These are phyloP conservation scores for Trichosanthes cucumerina DNA, from an alignment of 306 rosid genomes.

Conservation along the genomic window DNA sequence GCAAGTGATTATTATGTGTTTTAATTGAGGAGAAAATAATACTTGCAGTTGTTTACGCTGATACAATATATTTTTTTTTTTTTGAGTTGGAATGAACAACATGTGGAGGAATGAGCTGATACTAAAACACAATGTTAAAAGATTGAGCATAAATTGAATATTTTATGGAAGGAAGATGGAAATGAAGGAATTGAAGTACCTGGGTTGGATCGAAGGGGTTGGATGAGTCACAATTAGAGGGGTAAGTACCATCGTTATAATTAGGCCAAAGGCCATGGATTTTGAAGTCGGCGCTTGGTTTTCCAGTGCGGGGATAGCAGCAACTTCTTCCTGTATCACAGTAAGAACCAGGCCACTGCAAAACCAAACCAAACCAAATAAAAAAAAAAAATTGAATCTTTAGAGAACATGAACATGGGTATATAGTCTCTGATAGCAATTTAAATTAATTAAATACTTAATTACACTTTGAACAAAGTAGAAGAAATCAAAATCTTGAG, in stretches of 20 bases:
- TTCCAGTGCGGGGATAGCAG: constrained; percentile 70
- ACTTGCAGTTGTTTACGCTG: too few species aligned
- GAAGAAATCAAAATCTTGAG: constrained; percentile 57
- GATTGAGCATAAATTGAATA: too few species aligned
- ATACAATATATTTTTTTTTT: too few species aligned
- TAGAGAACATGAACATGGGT: not conserved
- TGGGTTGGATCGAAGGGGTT: constrained; percentile 35
- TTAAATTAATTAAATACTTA: too few species aligned
- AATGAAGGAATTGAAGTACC: constrained; percentile 20
- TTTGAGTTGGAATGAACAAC: too few species aligned
- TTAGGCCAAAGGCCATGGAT: constrained; percentile 90
- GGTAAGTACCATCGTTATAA: constrained; percentile 25
- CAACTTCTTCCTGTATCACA: constrained; percentile 60
- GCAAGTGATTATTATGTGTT: too few species aligned
- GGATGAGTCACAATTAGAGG: constrained; percentile 38
- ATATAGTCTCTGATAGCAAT: too few species aligned
- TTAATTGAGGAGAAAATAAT: too few species aligned
- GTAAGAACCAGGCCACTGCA: constrained; percentile 89
- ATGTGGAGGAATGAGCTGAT: too few species aligned
- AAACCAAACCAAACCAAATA: not conserved
- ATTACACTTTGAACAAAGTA: constrained; percentile 68
- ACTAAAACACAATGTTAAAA: too few species aligned
- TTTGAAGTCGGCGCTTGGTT: constrained; percentile 60
- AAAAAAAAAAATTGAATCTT: not conserved
- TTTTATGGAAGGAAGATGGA: not conserved